These are phyloP conservation scores for Tricladium varicosporioides DNA, from an alignment of 2,329 filamentous ascomycete genomes.

Conservation along the genomic window DNA sequence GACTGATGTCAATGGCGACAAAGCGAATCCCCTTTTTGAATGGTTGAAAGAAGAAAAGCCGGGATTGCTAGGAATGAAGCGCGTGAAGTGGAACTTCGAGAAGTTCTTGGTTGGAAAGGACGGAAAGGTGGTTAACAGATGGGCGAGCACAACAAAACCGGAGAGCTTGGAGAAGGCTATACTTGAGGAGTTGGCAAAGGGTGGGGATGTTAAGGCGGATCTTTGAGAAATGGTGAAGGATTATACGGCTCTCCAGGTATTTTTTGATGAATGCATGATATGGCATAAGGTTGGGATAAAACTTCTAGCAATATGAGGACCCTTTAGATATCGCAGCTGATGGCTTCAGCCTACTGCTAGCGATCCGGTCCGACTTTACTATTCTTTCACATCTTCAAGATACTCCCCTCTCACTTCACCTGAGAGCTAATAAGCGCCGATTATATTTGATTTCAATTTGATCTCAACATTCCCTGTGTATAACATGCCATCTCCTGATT, in stretches of 20 bases:
- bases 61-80: constrained; percentile 82
- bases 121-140: constrained; percentile 80
- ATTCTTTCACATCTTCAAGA: neutral
- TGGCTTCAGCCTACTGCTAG: too few relatives aligned
- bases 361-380: neutral
- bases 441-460: neutral
- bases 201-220: constrained; percentile 12
- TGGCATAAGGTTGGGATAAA: neutral
- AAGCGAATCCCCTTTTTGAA: constrained; percentile 74
- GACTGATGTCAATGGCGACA: constrained; percentile 87
- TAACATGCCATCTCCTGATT: too few relatives aligned
- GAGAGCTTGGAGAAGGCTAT: constrained; percentile 75
- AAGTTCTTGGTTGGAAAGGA: constrained; percentile 91
- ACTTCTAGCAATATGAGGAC: neutral
- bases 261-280: neutral
- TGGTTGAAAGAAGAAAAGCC: constrained; percentile 74
- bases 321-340: neutral
- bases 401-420: neutral
- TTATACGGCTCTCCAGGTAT: too few relatives aligned
- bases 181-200: constrained; percentile 55
- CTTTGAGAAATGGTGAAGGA: neutral
- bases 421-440: neutral
- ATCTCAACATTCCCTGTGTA: too few relatives aligned
- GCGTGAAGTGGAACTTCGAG: constrained; percentile 99
- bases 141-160: constrained; percentile 86